Evolutionary conservation across 2,329 filamentous ascomycete species (phyloP).

Genomic region (Dactylellina drechsleri): DNA sequence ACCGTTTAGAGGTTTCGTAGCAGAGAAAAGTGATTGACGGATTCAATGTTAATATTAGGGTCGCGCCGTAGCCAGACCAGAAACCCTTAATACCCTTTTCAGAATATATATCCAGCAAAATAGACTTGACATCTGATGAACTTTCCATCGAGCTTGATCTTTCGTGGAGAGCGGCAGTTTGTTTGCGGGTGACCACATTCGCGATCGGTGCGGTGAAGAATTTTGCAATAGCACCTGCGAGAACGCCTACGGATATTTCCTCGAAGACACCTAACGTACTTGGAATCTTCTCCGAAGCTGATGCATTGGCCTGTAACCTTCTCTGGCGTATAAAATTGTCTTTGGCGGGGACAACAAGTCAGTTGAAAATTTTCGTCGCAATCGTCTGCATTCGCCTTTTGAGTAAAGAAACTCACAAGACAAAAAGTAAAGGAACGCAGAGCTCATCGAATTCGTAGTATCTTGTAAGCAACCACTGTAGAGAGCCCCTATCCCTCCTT

Average conservation of each 20-base stretch:
- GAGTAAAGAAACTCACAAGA: slow-evolving; percentile 53
- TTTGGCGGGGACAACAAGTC: slow-evolving; percentile 64
- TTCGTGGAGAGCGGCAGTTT: slow-evolving; percentile 67
- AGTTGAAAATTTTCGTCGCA: not conserved
- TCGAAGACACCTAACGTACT: slow-evolving; percentile 71
- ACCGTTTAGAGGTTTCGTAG: slow-evolving; percentile 75
- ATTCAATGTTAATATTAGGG: slow-evolving; percentile 81
- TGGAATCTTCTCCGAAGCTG: slow-evolving; percentile 32
- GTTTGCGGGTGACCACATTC: slow-evolving; percentile 83
- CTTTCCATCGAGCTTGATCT: slow-evolving; percentile 24
- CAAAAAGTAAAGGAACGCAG: slow-evolving; percentile 58
- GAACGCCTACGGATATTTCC: slow-evolving; percentile 77
- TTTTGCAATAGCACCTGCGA: slow-evolving; percentile 79
- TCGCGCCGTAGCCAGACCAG: slow-evolving; percentile 88
- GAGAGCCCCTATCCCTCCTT: slow-evolving; percentile 74
- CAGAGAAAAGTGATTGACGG: slow-evolving; percentile 87
- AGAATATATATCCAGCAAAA: slow-evolving; percentile 71
- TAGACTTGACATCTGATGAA: slow-evolving; percentile 64
- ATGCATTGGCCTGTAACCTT: slow-evolving; percentile 62
- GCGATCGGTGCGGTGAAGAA: slow-evolving; percentile 81
- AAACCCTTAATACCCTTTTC: slow-evolving; percentile 80
- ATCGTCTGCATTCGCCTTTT: not conserved
- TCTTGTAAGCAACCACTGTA: slow-evolving; percentile 74
- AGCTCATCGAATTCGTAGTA: slow-evolving; percentile 71
- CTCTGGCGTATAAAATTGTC: slow-evolving; percentile 65